Conservation (phyloP, 1,284 basidiomycete species). For the Moesziomyces sp. region DNA sequence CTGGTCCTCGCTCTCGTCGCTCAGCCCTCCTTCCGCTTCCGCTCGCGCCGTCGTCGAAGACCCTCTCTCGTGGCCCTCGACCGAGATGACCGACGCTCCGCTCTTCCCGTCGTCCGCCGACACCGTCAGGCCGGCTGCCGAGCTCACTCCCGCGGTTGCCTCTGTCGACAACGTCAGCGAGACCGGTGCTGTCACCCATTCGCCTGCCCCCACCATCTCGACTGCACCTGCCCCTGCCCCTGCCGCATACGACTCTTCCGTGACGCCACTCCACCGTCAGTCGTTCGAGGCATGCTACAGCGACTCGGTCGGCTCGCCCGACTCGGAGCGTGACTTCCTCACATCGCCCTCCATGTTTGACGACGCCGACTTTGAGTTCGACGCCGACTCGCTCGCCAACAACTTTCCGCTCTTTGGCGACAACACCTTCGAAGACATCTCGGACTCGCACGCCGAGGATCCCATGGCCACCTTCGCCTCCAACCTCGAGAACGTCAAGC, state of each 20-base stretch:
- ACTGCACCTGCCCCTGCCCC: not conserved
- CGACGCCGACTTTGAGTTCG: slow-evolving; percentile 45
- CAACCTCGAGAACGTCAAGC: slow-evolving; percentile 41
- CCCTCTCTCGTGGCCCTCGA: slow-evolving; percentile 4
- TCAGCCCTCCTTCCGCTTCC: slow-evolving; percentile 20
- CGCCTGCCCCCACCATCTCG: not conserved
- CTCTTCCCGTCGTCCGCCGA: slow-evolving; percentile 18
- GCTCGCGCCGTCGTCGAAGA: slow-evolving; percentile 11
- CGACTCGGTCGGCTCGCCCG: slow-evolving; percentile 42
- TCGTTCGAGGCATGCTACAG: slow-evolving; percentile 40
- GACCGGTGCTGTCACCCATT: not conserved
- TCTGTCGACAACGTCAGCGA: not conserved
- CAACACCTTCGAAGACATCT: slow-evolving; percentile 21
- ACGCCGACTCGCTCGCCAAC: slow-evolving; percentile 22
- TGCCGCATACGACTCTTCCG: slow-evolving; percentile 8
- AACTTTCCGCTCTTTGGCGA: slow-evolving; percentile 38
- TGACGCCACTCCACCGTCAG: slow-evolving; percentile 38
- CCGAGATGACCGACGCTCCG: slow-evolving; percentile 8
- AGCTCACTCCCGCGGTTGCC: not conserved
- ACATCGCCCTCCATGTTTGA: slow-evolving; percentile 47
- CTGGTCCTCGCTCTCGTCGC: slow-evolving; percentile 42
- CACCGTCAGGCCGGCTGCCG: slow-evolving; percentile 15
- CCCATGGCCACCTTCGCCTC: slow-evolving; percentile 12
- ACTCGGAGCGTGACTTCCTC: slow-evolving; percentile 48
- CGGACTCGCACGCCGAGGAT: slow-evolving; percentile 16